Conservation (phyloP, 2,329 filamentous ascomycete genomes). For the Trichoderma cornu-damae region DNA sequence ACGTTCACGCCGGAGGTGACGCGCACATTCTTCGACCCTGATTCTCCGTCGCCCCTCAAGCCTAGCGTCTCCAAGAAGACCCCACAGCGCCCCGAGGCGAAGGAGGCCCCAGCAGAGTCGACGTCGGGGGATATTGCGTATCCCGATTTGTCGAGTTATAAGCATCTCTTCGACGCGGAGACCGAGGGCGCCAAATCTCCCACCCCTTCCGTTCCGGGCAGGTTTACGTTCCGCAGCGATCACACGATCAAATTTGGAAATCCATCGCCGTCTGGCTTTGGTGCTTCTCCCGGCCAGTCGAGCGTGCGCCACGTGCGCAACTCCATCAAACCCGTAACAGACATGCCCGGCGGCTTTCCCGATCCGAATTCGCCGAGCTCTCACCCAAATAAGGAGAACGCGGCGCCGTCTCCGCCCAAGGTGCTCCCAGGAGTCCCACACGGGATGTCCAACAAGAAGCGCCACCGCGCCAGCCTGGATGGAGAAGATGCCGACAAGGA, state of each 20-base stretch:
- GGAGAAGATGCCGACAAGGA: slow-evolving; percentile 51
- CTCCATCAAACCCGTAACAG: slow-evolving; percentile 41
- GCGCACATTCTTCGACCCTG: slow-evolving; percentile 39
- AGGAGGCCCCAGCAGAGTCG: slow-evolving; percentile 25
- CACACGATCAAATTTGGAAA: slow-evolving; percentile 57
- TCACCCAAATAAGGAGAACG: slow-evolving; percentile 53
- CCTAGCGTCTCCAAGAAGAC: slow-evolving; percentile 33
- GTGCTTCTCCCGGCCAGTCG: slow-evolving; percentile 52
- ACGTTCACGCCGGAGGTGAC: slow-evolving; percentile 72
- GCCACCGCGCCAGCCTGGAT: slow-evolving; percentile 52
- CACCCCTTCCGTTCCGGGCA: slow-evolving; percentile 46
- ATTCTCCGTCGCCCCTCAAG: slow-evolving; percentile 55
- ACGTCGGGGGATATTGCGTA: slow-evolving; percentile 41
- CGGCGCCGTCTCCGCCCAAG: slow-evolving; percentile 34
- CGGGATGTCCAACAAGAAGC: slow-evolving; percentile 62
- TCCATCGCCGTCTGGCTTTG: slow-evolving; percentile 48
- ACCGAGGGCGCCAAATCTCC: slow-evolving; percentile 25
- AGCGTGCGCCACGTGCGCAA: slow-evolving; percentile 56
- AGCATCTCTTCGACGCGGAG: slow-evolving; percentile 29
- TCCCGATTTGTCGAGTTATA: slow-evolving; percentile 47
- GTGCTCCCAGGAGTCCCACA: slow-evolving; percentile 49
- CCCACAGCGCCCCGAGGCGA: neutral
- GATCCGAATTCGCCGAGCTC: slow-evolving; percentile 27
- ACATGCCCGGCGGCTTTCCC: slow-evolving; percentile 56
- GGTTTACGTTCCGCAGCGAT: slow-evolving; percentile 62